Evolutionary conservation across 257 asterid species (phyloP).

Genomic region (Verbena officinalis): DNA sequence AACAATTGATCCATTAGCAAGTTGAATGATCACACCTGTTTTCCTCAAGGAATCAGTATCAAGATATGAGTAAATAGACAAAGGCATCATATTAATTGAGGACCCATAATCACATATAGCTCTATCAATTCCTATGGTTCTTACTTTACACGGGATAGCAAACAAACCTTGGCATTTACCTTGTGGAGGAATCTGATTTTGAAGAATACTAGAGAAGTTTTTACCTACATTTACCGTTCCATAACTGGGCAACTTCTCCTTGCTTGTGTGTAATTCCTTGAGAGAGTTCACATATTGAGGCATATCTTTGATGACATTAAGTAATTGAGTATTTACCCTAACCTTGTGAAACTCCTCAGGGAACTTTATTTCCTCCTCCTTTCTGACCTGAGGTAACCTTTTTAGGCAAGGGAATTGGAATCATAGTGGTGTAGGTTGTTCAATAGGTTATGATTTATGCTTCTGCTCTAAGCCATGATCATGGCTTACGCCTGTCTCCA

Average conservation of each 20-base stretch:
- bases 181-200: no score
- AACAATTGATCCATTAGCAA: no score
- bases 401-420: not conserved
- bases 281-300: no score
- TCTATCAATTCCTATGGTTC: no score
- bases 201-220: not conserved
- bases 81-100: no score
- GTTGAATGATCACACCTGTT: no score
- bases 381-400: not conserved
- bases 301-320: not conserved
- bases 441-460: not conserved
- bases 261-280: constrained; percentile 1
- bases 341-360: not conserved
- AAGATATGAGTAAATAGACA: no score
- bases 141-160: no score
- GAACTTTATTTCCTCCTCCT: not conserved
- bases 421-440: not conserved
- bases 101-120: no score
- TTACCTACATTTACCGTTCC: not conserved
- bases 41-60: no score
- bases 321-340: not conserved
- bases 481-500: no score
- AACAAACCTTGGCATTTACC: no score
- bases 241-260: not conserved
- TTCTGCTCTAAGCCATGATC: not conserved